Conservation (phyloP, 805 yeast genomes). For the Metschnikowia proteae region DNA sequence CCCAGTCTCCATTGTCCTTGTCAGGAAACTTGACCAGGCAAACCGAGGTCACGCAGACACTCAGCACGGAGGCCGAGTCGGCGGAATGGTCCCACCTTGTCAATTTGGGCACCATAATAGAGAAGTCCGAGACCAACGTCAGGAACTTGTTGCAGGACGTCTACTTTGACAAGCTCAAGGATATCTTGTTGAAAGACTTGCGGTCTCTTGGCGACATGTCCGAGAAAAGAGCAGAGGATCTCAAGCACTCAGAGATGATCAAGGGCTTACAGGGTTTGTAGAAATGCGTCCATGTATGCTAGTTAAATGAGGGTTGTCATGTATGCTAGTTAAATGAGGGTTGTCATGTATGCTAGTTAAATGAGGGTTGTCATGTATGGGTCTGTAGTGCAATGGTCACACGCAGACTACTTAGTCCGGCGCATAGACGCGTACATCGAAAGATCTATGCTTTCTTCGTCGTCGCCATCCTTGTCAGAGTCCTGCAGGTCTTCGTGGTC, state of each 20-base stretch:
- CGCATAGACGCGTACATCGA: conserved; percentile 23
- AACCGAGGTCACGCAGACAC: conserved; percentile 51
- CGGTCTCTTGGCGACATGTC: conserved; percentile 36
- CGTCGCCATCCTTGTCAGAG: conserved; percentile 12
- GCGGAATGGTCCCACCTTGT: conserved; percentile 70
- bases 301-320: neutral
- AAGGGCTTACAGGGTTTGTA: conserved; percentile 37
- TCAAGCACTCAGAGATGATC: conserved; percentile 34
- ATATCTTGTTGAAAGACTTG: conserved; percentile 56
- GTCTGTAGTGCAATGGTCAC: neutral
- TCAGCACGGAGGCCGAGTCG: conserved; percentile 31
- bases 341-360: too few species aligned
- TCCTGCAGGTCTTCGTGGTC: conserved; percentile 1
- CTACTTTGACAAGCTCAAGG: conserved; percentile 91
- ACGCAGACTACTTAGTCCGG: neutral
- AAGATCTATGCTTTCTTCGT: conserved; percentile 25
- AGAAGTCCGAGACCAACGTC: conserved; percentile 82
- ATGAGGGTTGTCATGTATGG: neutral
- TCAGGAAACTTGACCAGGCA: conserved; percentile 89
- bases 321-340: neutral
- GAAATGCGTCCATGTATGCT: neutral
- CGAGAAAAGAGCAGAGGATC: conserved; percentile 28
- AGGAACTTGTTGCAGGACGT: conserved; percentile 89
- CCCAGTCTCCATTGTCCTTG: conserved; percentile 37
- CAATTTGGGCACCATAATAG: conserved; percentile 80